Evolutionary conservation across 345 rosid species (phyloP), one percentile per base, ranked within the genome.

Genomic region (Trapa incisa): DNA sequence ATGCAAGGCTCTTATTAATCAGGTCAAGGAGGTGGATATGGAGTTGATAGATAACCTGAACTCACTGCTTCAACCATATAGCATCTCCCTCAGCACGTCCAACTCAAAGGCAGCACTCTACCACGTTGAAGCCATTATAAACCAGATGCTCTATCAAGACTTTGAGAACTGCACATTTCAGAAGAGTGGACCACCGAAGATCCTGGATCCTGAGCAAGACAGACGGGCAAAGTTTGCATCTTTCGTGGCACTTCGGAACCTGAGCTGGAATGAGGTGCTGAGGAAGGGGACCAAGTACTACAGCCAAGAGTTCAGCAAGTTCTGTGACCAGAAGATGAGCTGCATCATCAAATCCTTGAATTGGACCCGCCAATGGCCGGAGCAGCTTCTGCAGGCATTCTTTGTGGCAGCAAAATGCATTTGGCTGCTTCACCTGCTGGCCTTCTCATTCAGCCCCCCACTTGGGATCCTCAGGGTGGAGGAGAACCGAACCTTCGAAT

Each of bases 281-380:
- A 80, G 86, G 64, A 89, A 94, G 68, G 99, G 99, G 68, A 94
- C 99, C 22, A 94, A 91, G 47, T 91, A 73, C 68, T 89, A 94
- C 78, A 91, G 96, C 36, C 96, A 94, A 48, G 99, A 91, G 71
- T 91, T 94, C 61, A 94, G 99, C 69, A 87, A 82, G 80, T 94
- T 91, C 68, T 94, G 99, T 56, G 99, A 94, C 73, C 96, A 94
- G 80, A 94, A 87, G 75, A 94, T 94, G 99, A 91, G 86, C 76
- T 68, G 88, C 75, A 83, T 94, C 58, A 86, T 94, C 60, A 78
- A 92, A 35, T 82, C 86, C 41, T 7, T 91, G 78, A 87, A 77
- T 37, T 94, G 97, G 96, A 91, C 89, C 1, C 78, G 91, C 48
- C 91, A 92, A 6, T 94, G 99, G 99, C 96, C 95, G 1, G 96